Conservation (phyloP, 2,329 filamentous ascomycete genomes). For the Colletotrichum sp. region DNA sequence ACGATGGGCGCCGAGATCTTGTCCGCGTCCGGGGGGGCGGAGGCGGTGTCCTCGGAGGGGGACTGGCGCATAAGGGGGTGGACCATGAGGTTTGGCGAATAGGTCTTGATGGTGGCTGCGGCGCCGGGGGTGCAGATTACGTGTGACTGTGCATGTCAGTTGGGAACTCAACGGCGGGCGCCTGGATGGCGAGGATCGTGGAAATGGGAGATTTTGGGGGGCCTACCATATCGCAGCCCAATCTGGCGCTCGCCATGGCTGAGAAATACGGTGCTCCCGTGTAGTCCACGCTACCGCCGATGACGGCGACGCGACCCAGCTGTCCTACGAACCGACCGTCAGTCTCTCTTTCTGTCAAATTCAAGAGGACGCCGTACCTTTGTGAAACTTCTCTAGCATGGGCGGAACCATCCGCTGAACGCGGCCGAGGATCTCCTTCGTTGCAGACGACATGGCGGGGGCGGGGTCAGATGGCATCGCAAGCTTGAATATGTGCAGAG, state of each 20-base stretch:
- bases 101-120: slow-evolving; percentile 90
- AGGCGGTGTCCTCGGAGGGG: slow-evolving; percentile 38
- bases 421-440: slow-evolving; percentile 77
- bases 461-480: slow-evolving; percentile 20
- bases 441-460: slow-evolving; percentile 67
- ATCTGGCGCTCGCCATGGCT: slow-evolving; percentile 89
- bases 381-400: slow-evolving; percentile 95
- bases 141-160: slow-evolving; percentile 66
- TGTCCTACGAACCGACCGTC: slow-evolving; percentile 66
- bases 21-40: slow-evolving; percentile 60
- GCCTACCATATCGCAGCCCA: slow-evolving; percentile 87
- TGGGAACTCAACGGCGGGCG: fast-evolving
- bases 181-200: background rate
- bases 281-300: slow-evolving; percentile 95
- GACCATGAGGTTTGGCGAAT: slow-evolving; percentile 98
- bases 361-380: slow-evolving; percentile 63
- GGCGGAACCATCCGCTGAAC: slow-evolving; percentile 92
- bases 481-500: background rate
- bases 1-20: slow-evolving; percentile 72
- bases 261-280: slow-evolving; percentile 98
- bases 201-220: background rate
- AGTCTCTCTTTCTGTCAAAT: background rate
- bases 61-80: slow-evolving; percentile 92
- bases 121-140: slow-evolving; percentile 94
- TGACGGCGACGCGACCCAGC: slow-evolving; percentile 88